Evolutionary conservation across 768 basidiomycete species (phyloP).

Genomic region (Mycena pura): DNA sequence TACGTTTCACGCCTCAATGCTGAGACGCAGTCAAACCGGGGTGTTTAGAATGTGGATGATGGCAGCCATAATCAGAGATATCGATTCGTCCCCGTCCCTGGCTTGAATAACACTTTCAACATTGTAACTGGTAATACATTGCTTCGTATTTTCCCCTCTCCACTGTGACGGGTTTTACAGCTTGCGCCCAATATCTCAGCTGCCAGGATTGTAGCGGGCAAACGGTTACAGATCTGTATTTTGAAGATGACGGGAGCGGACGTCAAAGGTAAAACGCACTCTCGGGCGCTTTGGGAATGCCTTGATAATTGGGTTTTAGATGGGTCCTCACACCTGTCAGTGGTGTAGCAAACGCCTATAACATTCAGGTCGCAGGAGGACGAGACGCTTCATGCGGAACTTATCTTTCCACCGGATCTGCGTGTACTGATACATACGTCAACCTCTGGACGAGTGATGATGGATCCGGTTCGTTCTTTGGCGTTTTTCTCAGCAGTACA

Average conservation of each 20-base stretch:
- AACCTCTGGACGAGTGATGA: constrained; percentile 21
- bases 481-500: background rate
- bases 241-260: constrained; percentile 15
- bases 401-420: constrained; percentile 15
- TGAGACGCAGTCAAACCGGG: background rate
- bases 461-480: constrained; percentile 11
- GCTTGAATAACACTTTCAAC: constrained; percentile 21
- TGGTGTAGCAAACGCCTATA: constrained; percentile 21
- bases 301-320: background rate
- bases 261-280: constrained; percentile 10
- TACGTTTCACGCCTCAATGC: background rate
- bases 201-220: constrained; percentile 6
- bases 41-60: constrained; percentile 8
- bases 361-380: constrained; percentile 14
- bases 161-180: background rate
- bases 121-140: constrained; percentile 13
- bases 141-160: background rate
- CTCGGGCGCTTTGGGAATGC: background rate
- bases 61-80: constrained; percentile 21
- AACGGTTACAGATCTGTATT: constrained; percentile 14
- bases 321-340: constrained; percentile 18
- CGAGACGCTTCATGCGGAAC: constrained; percentile 18
- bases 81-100: constrained; percentile 23
- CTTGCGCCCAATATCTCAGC: constrained; percentile 19
- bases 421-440: constrained; percentile 20